phyloP scores from a whole-genome alignment of 106 monocot species.

The Dendrobium catenatum region DNA sequence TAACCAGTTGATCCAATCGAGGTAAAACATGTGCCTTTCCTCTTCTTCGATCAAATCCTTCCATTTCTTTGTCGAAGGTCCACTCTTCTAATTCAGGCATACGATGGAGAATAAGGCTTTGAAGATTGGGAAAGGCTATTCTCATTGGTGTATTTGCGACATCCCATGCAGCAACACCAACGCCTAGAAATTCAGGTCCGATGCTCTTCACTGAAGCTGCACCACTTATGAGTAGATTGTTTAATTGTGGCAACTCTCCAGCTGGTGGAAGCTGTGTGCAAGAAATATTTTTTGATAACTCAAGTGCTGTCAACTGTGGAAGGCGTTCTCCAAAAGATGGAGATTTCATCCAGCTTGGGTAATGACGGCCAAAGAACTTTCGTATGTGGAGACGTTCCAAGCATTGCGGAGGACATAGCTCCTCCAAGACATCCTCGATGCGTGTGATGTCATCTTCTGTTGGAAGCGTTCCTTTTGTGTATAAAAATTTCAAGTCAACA shows the following conservation, averaged over 20 bases:
- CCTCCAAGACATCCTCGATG: constrained; percentile 13
- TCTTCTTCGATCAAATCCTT: not conserved
- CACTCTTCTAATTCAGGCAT: constrained; percentile 4
- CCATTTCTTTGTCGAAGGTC: not conserved
- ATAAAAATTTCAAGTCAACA: not conserved
- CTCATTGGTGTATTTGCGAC: not conserved
- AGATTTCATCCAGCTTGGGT: constrained; percentile 19
- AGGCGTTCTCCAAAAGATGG: not conserved
- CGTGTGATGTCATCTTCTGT: not conserved
- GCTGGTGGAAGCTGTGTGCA: constrained; percentile 12
- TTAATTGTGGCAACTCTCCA: constrained; percentile 9
- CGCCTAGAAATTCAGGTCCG: not conserved
- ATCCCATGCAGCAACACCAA: not conserved
- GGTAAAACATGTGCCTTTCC: not conserved
- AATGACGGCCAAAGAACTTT: constrained; percentile 14
- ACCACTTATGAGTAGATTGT: not conserved
- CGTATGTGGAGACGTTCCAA: not conserved
- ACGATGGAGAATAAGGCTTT: not conserved
- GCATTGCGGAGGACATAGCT: constrained; percentile 21
- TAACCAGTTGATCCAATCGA: not conserved
- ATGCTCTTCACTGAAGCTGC: constrained; percentile 2
- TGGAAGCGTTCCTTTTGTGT: not conserved
- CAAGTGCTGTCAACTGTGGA: constrained; percentile 2
- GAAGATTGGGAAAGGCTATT: constrained; percentile 9
- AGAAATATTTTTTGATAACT: not conserved